Conservation (phyloP, 2,329 filamentous ascomycete genomes). For the Emergomyces orientalis region DNA sequence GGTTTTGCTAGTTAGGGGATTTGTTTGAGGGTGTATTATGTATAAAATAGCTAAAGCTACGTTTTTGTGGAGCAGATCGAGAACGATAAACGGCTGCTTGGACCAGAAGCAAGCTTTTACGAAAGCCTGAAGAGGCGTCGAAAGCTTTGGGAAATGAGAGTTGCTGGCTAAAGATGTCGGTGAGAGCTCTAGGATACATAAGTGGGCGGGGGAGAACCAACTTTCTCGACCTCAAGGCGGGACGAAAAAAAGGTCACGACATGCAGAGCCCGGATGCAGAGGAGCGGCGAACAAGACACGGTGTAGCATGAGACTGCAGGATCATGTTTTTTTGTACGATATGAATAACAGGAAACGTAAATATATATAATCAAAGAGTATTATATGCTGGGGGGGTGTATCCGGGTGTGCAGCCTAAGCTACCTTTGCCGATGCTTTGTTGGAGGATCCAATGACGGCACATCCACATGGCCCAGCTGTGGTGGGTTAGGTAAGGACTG, state of each 20-base stretch:
- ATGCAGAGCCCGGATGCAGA: background rate
- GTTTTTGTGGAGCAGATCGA: background rate
- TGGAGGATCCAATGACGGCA: background rate
- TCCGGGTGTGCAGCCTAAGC: background rate
- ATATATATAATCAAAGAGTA: too few relatives aligned
- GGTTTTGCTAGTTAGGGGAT: background rate
- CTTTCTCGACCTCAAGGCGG: background rate
- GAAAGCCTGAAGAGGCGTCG: background rate
- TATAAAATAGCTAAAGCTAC: background rate
- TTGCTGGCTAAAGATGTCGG: background rate
- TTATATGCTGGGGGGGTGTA: background rate
- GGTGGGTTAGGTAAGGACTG: background rate
- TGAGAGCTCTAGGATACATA: background rate
- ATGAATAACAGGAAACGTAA: background rate
- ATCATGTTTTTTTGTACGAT: background rate
- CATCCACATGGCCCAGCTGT: too few relatives aligned
- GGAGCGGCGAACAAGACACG: background rate
- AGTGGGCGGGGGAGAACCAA: background rate
- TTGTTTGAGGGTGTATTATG: background rate
- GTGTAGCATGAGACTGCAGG: background rate
- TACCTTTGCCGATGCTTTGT: background rate
- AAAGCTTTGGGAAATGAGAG: background rate
- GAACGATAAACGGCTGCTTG: background rate
- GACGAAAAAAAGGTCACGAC: background rate
- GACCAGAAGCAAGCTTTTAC: background rate